Evolutionary conservation across 257 asterid species (phyloP).

Genomic region (Solanum pinnatisectum): DNA sequence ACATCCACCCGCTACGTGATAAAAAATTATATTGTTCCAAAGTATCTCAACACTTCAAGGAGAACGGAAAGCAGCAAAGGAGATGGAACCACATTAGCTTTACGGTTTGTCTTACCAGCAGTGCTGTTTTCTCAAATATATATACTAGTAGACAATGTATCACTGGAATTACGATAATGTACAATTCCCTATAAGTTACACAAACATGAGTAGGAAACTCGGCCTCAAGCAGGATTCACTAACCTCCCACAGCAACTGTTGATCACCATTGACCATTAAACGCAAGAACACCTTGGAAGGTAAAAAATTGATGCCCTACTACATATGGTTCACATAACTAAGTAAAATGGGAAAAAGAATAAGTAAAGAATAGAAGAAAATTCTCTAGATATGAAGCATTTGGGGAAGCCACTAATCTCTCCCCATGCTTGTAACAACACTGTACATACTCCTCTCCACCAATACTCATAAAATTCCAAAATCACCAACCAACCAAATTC

Average conservation of each 20-base stretch:
- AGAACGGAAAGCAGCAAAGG: neutral
- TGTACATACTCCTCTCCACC: slow-evolving; percentile 67
- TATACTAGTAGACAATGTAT: neutral
- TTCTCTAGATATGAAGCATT: slow-evolving; percentile 10
- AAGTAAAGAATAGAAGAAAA: neutral
- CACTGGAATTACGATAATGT: neutral
- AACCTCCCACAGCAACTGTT: neutral
- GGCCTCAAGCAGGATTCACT: neutral
- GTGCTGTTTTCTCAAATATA: neutral
- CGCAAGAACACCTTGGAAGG: neutral
- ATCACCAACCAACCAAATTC: neutral
- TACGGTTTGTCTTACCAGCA: neutral
- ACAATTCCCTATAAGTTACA: neutral
- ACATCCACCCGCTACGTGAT: neutral
- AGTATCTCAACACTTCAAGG: neutral
- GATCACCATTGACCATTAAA: neutral
- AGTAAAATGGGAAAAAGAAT: neutral
- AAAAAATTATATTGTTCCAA: neutral
- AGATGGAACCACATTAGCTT: neutral
- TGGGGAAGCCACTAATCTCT: slow-evolving; percentile 7
- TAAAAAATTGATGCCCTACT: neutral
- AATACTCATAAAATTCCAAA: slow-evolving; percentile 17
- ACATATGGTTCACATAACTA: neutral
- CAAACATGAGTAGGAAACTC: neutral
- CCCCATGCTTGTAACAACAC: slow-evolving; percentile 40